Evolutionary conservation across 2,329 filamentous ascomycete genomes (phyloP).

Genomic region (Knufia fluminis): DNA sequence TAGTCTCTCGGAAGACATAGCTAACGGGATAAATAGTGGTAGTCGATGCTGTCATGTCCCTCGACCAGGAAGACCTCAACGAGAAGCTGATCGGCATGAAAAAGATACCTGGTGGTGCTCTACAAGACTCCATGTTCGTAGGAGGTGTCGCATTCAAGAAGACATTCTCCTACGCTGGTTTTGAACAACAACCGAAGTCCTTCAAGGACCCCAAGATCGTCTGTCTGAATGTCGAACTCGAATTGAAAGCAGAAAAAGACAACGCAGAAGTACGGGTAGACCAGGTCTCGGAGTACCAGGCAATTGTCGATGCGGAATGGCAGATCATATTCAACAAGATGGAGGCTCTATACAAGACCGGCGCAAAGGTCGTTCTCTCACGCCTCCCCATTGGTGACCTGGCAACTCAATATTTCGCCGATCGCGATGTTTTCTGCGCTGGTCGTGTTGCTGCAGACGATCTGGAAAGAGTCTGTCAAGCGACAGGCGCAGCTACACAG

Average conservation of each 20-base stretch:
- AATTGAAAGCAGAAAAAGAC: conserved; percentile 98
- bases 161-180: conserved; percentile 97
- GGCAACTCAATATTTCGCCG: conserved; percentile 89
- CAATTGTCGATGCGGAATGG: conserved; percentile 98
- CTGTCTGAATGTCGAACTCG: conserved; percentile 93
- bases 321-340: conserved; percentile 99
- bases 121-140: conserved; percentile 93
- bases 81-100: conserved; percentile 97
- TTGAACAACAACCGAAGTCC: conserved; percentile 96
- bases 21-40: conserved; percentile 59
- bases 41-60: conserved; percentile 86
- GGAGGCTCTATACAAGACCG: conserved; percentile 85
- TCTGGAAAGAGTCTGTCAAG: conserved; percentile 91
- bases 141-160: conserved; percentile 99
- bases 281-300: conserved; percentile 98
- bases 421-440: conserved; percentile 96
- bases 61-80: conserved; percentile 95
- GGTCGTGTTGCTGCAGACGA: conserved; percentile 86
- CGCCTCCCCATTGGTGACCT: conserved; percentile 96
- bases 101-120: conserved; percentile 91
- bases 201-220: conserved; percentile 94
- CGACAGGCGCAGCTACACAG: conserved; percentile 83
- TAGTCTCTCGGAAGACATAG: conserved; percentile 11
- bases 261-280: conserved; percentile 97
- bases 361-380: conserved; percentile 93